Conservation (phyloP, 2,329 filamentous ascomycete species). For the Botrytis pseudocinerea region DNA sequence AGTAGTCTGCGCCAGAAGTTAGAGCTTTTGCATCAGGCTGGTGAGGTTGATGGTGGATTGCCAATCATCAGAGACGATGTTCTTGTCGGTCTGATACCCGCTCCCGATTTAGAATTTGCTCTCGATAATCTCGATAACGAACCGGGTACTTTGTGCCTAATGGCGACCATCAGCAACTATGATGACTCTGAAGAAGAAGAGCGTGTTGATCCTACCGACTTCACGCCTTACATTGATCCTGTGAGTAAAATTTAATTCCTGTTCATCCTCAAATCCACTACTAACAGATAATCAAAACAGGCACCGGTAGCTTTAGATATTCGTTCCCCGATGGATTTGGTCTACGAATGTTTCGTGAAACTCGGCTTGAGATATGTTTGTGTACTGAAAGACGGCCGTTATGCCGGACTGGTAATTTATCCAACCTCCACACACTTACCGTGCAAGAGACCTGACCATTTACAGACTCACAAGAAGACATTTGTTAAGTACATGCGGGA, state of each 20-base stretch:
- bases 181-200: slow-evolving; percentile 63
- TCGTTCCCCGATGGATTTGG: slow-evolving; percentile 86
- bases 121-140: slow-evolving; percentile 82
- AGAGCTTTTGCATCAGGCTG: slow-evolving; percentile 76
- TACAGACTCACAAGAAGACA: slow-evolving; percentile 85
- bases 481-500: slow-evolving; percentile 95
- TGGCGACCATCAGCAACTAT: slow-evolving; percentile 67
- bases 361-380: slow-evolving; percentile 91
- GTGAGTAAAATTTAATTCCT: slow-evolving; percentile 47
- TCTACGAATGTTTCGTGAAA: slow-evolving; percentile 96
- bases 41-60: slow-evolving; percentile 88
- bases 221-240: slow-evolving; percentile 88
- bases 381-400: slow-evolving; percentile 79
- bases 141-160: slow-evolving; percentile 72
- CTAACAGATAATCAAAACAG: slow-evolving; percentile 42
- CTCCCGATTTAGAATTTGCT: slow-evolving; percentile 89
- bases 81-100: slow-evolving; percentile 87
- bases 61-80: slow-evolving; percentile 79
- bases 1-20: slow-evolving; percentile 76
- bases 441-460: slow-evolving; percentile 25
- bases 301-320: slow-evolving; percentile 88
- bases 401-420: slow-evolving; percentile 72
- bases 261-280: slow-evolving; percentile 10
- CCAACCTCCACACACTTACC: slow-evolving; percentile 2
- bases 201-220: slow-evolving; percentile 70